These are phyloP conservation scores for Clarkia xantiana DNA, from an alignment of 345 rosid genomes.

Conservation along the genomic window DNA sequence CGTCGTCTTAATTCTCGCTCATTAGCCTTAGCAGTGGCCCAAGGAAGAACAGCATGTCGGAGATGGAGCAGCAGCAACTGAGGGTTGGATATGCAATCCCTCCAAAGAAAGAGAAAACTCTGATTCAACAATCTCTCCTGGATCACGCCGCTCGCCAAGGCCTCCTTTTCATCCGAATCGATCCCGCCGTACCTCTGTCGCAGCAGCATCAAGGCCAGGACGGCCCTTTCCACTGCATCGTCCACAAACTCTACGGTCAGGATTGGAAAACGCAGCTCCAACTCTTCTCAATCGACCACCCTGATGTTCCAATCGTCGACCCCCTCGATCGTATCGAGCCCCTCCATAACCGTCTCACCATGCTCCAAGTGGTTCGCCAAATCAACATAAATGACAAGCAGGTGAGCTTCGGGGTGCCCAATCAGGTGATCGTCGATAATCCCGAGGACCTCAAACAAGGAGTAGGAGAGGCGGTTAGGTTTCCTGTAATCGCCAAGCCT, in stretches of 20 bases:
- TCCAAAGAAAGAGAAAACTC: conserved; percentile 32
- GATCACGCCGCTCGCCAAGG: conserved; percentile 23
- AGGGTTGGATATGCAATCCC: conserved; percentile 43
- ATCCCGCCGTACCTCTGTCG: conserved; percentile 15
- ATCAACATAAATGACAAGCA: conserved; percentile 18
- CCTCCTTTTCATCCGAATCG: conserved; percentile 35
- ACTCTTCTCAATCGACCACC: conserved; percentile 18
- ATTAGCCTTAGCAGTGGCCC: too few species aligned
- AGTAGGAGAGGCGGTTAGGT: conserved; percentile 29
- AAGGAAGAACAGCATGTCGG: too few species aligned
- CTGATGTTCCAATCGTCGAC: conserved; percentile 28
- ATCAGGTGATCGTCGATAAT: conserved; percentile 40
- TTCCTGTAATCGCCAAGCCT: conserved; percentile 54
- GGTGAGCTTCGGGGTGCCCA: conserved; percentile 34
- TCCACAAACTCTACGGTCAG: conserved; percentile 42
- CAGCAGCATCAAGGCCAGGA: conserved; percentile 13
- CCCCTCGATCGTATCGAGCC: conserved; percentile 32
- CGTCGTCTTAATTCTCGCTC: too few species aligned
- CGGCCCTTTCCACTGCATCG: conserved; percentile 43
- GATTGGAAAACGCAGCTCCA: conserved; percentile 33
- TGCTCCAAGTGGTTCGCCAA: conserved; percentile 41
- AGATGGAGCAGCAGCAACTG: conserved; percentile 25
- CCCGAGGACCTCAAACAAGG: conserved; percentile 22
- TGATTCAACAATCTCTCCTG: conserved; percentile 32
- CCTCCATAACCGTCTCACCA: conserved; percentile 38